These are phyloP conservation scores for Cordyceps cateniannulata DNA, from an alignment of 2,329 filamentous ascomycete species.

Conservation along the genomic window DNA sequence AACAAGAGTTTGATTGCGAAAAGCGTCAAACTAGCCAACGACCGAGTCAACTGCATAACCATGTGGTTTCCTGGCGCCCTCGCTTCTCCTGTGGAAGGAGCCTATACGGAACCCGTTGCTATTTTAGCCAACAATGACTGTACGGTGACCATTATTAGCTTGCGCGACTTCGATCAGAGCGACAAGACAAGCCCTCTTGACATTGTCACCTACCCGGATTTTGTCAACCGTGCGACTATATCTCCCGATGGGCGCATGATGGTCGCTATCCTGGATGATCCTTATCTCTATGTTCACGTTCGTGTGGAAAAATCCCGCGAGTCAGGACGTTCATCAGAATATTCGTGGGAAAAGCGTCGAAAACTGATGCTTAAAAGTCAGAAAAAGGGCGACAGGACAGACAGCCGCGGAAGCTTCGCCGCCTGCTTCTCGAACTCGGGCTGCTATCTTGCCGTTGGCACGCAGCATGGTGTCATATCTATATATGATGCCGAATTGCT, in stretches of 20 bases:
- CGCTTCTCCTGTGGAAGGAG: slow-evolving; percentile 22
- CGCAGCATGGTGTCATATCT: slow-evolving; percentile 73
- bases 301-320: slow-evolving; percentile 35
- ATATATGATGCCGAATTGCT: slow-evolving; percentile 58
- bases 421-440: slow-evolving; percentile 71
- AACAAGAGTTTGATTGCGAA: slow-evolving; percentile 42
- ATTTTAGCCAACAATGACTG: slow-evolving; percentile 87
- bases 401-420: slow-evolving; percentile 65
- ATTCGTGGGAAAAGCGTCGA: slow-evolving; percentile 45
- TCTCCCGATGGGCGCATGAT: slow-evolving; percentile 80
- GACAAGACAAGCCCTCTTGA: slow-evolving; percentile 53
- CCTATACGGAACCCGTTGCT: slow-evolving; percentile 52
- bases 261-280: slow-evolving; percentile 80
- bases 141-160: slow-evolving; percentile 75
- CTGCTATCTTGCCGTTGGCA: slow-evolving; percentile 66
- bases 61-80: slow-evolving; percentile 50
- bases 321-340: slow-evolving; percentile 24
- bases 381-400: slow-evolving; percentile 44
- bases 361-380: slow-evolving; percentile 54
- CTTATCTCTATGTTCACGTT: slow-evolving; percentile 77
- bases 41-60: slow-evolving; percentile 62
- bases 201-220: slow-evolving; percentile 68
- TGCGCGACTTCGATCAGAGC: slow-evolving; percentile 50
- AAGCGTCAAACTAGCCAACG: slow-evolving; percentile 48
- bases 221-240: slow-evolving; percentile 90